These are phyloP conservation scores for Curvularia eragrostidis DNA, from an alignment of 2,329 filamentous ascomycete species.

Conservation along the genomic window DNA sequence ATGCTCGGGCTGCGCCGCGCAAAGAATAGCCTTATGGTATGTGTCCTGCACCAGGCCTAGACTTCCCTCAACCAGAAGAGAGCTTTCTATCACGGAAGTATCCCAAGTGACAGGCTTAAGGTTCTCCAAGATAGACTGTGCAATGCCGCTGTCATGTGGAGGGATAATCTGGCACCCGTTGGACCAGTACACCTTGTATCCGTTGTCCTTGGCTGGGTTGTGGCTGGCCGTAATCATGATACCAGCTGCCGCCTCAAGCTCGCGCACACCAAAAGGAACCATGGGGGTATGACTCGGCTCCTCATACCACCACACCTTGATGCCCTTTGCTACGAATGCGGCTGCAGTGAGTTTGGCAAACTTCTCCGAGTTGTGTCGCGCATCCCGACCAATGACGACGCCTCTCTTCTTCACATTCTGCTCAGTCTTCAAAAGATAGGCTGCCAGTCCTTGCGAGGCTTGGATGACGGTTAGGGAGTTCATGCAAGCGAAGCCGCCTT, in stretches of 20 bases:
- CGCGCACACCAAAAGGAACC: constrained; percentile 66
- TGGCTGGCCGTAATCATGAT: constrained; percentile 72
- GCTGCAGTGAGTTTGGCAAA: constrained; percentile 67
- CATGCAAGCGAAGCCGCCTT: constrained; percentile 68
- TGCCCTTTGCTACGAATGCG: constrained; percentile 64
- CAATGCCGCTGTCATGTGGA: constrained; percentile 66
- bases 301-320: constrained; percentile 67
- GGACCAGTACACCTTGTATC: constrained; percentile 71
- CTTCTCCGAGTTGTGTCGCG: constrained; percentile 66
- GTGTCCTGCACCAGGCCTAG: constrained; percentile 51
- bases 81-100: constrained; percentile 51
- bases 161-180: constrained; percentile 72
- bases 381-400: constrained; percentile 68
- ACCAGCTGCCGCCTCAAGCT: constrained; percentile 63
- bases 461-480: constrained; percentile 67
- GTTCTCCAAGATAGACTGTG: constrained; percentile 62
- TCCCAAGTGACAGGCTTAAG: constrained; percentile 60
- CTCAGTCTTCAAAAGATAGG: constrained; percentile 60
- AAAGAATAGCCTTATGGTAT: constrained; percentile 55
- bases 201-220: constrained; percentile 69
- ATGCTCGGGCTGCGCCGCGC: constrained; percentile 46
- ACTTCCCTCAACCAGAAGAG: constrained; percentile 52
- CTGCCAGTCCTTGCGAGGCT: constrained; percentile 69
- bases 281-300: constrained; percentile 64
- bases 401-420: constrained; percentile 53